These are phyloP conservation scores for Russula olivacea DNA, from an alignment of 768 basidiomycete genomes.

Conservation along the genomic window DNA sequence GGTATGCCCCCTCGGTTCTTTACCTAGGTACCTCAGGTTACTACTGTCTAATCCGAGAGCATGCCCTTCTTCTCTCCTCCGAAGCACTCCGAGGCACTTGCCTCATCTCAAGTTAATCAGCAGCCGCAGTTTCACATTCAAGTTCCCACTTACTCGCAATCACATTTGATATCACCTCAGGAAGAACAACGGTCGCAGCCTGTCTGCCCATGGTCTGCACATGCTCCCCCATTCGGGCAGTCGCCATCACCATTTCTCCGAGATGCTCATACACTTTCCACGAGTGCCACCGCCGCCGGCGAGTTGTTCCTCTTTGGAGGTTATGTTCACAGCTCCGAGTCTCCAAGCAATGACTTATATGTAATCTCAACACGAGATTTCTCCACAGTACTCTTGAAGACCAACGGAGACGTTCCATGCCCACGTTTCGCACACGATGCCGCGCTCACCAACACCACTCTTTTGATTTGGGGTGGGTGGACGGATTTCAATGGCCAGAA, in stretches of 20 bases:
- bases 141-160: no score
- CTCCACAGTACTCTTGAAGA: slow-evolving; percentile 78
- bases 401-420: slow-evolving; percentile 80
- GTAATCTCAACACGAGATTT: slow-evolving; percentile 74
- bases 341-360: slow-evolving; percentile 88
- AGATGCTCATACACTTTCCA: slow-evolving; percentile 88
- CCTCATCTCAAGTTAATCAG: no score
- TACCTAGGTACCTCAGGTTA: no score
- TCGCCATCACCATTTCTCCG: slow-evolving; percentile 88
- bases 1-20: no score
- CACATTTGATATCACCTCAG: no score
- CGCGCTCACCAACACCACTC: slow-evolving; percentile 89
- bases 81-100: no score
- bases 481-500: slow-evolving; percentile 71
- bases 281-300: slow-evolving; percentile 64
- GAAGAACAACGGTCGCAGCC: no score
- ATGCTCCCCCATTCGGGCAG: no score
- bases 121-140: no score
- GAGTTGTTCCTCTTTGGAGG: slow-evolving; percentile 97
- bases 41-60: no score
- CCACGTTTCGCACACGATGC: slow-evolving; percentile 86
- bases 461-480: slow-evolving; percentile 92
- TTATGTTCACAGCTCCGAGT: slow-evolving; percentile 66
- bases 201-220: no score
- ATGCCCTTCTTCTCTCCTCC: no score